phyloP scores from a whole-genome alignment of 163 green algal species.

The Chloroidium sp. region DNA sequence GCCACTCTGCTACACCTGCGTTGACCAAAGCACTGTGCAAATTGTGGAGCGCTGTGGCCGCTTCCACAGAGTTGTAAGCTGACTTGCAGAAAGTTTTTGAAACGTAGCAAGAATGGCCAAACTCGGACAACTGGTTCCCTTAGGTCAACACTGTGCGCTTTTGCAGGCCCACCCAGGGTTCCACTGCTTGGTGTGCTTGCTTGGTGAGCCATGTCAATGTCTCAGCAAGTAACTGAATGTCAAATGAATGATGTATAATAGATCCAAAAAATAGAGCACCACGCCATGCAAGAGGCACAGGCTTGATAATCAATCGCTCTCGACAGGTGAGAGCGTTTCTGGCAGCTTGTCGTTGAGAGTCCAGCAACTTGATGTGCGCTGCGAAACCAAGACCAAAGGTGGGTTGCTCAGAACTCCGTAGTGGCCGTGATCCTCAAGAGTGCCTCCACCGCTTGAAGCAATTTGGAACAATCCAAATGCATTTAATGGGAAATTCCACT shows the following conservation, averaged over 20 bases:
- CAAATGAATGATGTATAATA: background rate
- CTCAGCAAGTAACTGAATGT: background rate
- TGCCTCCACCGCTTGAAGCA: too few species aligned
- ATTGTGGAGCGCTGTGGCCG: conserved; percentile 56
- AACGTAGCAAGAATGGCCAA: too few species aligned
- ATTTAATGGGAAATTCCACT: too few species aligned
- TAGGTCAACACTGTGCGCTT: too few species aligned
- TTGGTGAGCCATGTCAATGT: conserved; percentile 9
- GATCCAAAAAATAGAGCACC: background rate
- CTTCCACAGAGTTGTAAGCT: conserved; percentile 40
- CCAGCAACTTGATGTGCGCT: conserved; percentile 76
- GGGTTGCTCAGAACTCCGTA: background rate
- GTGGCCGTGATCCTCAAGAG: too few species aligned
- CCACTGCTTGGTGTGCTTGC: conserved; percentile 55
- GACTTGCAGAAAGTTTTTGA: too few species aligned
- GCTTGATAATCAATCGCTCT: background rate
- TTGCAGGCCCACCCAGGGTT: conserved; percentile 40
- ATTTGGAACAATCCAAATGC: too few species aligned
- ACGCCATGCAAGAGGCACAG: background rate
- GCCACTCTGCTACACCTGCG: conserved; percentile 5
- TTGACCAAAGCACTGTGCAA: conserved; percentile 24
- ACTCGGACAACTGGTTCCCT: too few species aligned
- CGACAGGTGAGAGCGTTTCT: conserved; percentile 50
- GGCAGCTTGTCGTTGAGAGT: conserved; percentile 64
- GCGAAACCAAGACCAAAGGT: conserved; percentile 84